These are phyloP conservation scores for Globisporangium sylvaticum DNA, from an alignment of 352 stramenopile species.

Conservation along the genomic window DNA sequence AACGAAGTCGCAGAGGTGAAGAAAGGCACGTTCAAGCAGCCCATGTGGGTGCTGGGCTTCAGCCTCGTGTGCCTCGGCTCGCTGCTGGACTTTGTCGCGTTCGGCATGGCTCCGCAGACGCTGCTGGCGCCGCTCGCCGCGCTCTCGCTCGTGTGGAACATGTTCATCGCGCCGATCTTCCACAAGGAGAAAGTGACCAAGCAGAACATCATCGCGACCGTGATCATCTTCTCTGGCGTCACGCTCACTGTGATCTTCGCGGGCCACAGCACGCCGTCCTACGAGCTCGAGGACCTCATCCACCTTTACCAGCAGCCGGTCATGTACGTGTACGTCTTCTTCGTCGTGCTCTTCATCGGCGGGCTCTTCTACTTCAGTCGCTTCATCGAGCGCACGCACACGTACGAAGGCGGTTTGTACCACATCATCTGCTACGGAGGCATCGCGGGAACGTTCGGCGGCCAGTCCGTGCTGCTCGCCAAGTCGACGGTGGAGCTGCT, in stretches of 20 bases:
- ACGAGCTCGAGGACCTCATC: slow-evolving; percentile 85
- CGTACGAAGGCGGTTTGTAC: slow-evolving; percentile 60
- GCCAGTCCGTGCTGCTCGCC: slow-evolving; percentile 85
- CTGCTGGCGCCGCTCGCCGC: slow-evolving; percentile 86
- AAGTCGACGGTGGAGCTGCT: slow-evolving; percentile 89
- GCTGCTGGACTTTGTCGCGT: slow-evolving; percentile 88
- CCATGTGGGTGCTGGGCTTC: slow-evolving; percentile 88
- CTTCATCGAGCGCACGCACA: slow-evolving; percentile 74
- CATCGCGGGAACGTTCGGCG: slow-evolving; percentile 87
- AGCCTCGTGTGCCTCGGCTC: slow-evolving; percentile 76
- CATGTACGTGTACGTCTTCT: slow-evolving; percentile 84
- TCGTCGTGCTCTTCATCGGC: slow-evolving; percentile 64
- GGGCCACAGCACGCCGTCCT: slow-evolving; percentile 79
- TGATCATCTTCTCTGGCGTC: slow-evolving; percentile 87
- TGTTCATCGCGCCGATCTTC: slow-evolving; percentile 88
- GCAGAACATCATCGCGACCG: slow-evolving; percentile 76
- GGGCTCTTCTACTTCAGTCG: slow-evolving; percentile 55
- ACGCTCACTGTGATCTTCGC: slow-evolving; percentile 89
- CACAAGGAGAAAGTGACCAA: slow-evolving; percentile 86
- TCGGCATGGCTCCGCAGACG: slow-evolving; percentile 89
- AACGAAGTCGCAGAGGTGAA: slow-evolving; percentile 66
- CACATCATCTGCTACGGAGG: slow-evolving; percentile 88
- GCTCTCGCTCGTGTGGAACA: slow-evolving; percentile 90
- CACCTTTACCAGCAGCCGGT: slow-evolving; percentile 69
- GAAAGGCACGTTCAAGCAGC: slow-evolving; percentile 79